A percentile compares a stretch with the other conserved stretches of the same genome.
These are phyloP conservation scores for Talaromyces albobiverticillius DNA, from an alignment of 2,329 filamentous ascomycete genomes.

Conservation along the genomic window DNA sequence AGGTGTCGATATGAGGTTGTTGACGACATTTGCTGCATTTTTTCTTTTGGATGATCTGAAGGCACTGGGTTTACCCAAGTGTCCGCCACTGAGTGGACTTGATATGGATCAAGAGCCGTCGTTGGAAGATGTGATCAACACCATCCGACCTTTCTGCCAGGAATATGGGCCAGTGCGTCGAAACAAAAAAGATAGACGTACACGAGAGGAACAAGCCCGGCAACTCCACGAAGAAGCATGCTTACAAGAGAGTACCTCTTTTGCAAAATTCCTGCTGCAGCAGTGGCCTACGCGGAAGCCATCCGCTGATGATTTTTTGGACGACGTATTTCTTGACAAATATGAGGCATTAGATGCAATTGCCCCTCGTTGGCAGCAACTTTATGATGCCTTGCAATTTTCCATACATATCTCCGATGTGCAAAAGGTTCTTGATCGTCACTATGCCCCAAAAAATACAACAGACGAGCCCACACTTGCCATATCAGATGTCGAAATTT, in stretches of 20 bases:
- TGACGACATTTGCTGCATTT: slow-evolving; percentile 48
- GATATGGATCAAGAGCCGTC: neutral
- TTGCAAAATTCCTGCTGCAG: slow-evolving; percentile 42
- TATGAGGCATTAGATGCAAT: slow-evolving; percentile 7
- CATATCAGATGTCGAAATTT: neutral
- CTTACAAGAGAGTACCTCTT: slow-evolving; percentile 28
- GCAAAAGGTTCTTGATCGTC: neutral
- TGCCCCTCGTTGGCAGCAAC: neutral
- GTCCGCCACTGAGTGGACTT: neutral
- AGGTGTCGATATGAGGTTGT: slow-evolving; percentile 36
- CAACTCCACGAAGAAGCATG: slow-evolving; percentile 22
- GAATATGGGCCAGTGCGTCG: slow-evolving; percentile 16
- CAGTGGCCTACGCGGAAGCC: slow-evolving; percentile 48
- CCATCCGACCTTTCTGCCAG: slow-evolving; percentile 1
- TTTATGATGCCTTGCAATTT: slow-evolving; percentile 2
- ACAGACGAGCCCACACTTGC: neutral
- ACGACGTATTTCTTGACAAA: slow-evolving; percentile 20
- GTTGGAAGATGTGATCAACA: neutral
- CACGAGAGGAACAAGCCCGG: slow-evolving; percentile 25
- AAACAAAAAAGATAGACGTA: neutral
- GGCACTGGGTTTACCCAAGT: neutral
- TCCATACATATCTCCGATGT: slow-evolving; percentile 1
- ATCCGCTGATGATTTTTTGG: slow-evolving; percentile 24
- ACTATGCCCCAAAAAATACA: neutral
- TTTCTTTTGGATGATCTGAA: slow-evolving; percentile 26